Percentiles rank a stretch among this genome's conserved stretches.
These are phyloP conservation scores for Neurospora discreta DNA, from an alignment of 495 filamentous ascomycete genomes.

Conservation along the genomic window DNA sequence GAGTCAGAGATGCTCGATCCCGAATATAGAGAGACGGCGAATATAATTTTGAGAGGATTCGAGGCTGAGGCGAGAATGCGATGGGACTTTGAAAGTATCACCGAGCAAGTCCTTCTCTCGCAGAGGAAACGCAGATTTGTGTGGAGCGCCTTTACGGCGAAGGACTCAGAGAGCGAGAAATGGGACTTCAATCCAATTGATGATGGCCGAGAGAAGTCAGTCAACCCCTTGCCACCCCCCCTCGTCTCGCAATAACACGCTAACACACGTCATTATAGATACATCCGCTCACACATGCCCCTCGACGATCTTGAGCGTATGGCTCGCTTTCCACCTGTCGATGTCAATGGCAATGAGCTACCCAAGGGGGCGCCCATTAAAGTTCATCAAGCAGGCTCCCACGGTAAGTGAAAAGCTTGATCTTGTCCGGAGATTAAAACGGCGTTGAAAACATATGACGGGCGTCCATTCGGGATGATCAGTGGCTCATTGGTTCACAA, in stretches of 20 bases:
- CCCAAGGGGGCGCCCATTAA: slow-evolving; percentile 21
- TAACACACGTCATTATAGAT: slow-evolving; percentile 24
- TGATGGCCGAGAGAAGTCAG: slow-evolving; percentile 61
- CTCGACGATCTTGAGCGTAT: slow-evolving; percentile 58
- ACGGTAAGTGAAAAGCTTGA: slow-evolving; percentile 30
- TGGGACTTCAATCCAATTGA: slow-evolving; percentile 74
- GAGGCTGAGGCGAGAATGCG: slow-evolving; percentile 49
- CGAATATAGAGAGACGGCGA: slow-evolving; percentile 21
- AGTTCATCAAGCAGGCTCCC: slow-evolving; percentile 35
- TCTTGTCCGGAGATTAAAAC: neutral
- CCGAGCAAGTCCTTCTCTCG: slow-evolving; percentile 51
- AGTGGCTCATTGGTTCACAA: neutral
- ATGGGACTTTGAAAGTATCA: slow-evolving; percentile 69
- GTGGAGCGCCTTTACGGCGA: slow-evolving; percentile 55
- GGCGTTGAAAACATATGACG: neutral
- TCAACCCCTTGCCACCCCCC: neutral
- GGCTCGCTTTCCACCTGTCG: slow-evolving; percentile 54
- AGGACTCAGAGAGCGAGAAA: neutral
- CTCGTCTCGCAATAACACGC: neutral
- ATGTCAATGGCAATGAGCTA: slow-evolving; percentile 39
- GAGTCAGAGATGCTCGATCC: neutral
- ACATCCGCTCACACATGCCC: slow-evolving; percentile 57
- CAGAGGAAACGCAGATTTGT: slow-evolving; percentile 64
- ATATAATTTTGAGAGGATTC: slow-evolving; percentile 47
- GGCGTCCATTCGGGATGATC: neutral